Evolutionary conservation across 2,329 filamentous ascomycete species (phyloP), one percentile per base, ranked within the genome.

Genomic region (Sclerotinia subarctica): DNA sequence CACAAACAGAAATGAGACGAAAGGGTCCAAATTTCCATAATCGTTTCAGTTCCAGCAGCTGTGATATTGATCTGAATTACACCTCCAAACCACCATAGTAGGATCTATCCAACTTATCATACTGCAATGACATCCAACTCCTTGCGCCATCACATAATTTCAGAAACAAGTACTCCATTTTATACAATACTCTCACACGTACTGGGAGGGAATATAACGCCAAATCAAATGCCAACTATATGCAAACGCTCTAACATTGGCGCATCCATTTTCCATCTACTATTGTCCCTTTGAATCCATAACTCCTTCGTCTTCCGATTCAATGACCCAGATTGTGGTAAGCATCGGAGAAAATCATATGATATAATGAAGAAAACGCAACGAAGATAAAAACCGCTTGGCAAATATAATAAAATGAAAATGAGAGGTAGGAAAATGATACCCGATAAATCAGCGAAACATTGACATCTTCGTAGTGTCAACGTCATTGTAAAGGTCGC

Each of bases 191-290:
- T 38, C 63, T 54, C 26, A 57, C 47, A 46, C 4, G n/a, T 46
- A 26, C 38, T 35, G 52, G 42, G 44, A 51, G 54, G 65, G 65
- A 46, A 67, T 63, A 67, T 35, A 63, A 67, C 65, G 65, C 65
- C 65, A 54, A 60, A 47, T 21, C 35, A 46, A 49, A 65, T 65
- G 38, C 52, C 49, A 53, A 63, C 17, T 63, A 63, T 63, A 47
- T 63, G 57, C 49, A 63, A 26, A 62, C 24, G 57, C 38, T 19
- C 47, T 24, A 63, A 54, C 29, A 47, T 21, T 35, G 35, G 56
- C 46, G 64, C 32, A 35, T 54, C 47, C 13, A 29, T 49, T 58
- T 53, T 56, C 38, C 32, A 53, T 66, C 35, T 66, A 66, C 32
- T 66, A 21, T 32, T 42, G 0, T 38, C 47, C n/a, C 21, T 46